A percentile compares a stretch with the other conserved stretches of the same genome.
These are phyloP conservation scores for Bolboschoenoplectus hybrid DNA, from an alignment of 202 grass and related monocot species.

Conservation along the genomic window DNA sequence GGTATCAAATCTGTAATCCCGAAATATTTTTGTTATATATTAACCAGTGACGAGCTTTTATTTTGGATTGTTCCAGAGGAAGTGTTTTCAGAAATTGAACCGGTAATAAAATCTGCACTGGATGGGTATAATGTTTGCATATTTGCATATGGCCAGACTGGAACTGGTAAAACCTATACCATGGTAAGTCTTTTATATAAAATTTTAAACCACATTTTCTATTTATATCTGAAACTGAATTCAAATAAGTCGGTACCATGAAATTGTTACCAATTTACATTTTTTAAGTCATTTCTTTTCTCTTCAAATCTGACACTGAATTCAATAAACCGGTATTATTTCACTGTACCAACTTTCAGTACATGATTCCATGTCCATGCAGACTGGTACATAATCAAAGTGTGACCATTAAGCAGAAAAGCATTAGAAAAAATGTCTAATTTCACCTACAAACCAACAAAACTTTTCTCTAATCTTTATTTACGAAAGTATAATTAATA, in stretches of 20 bases:
- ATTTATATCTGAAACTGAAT: neutral
- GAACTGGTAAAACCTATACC: constrained; percentile 95
- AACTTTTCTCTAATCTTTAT: constrained; percentile 23
- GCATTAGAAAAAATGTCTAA: constrained; percentile 32
- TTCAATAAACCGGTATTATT: neutral
- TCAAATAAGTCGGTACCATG: neutral
- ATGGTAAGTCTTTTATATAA: constrained; percentile 65
- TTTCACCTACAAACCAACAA: constrained; percentile 8
- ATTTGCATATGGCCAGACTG: constrained; percentile 96
- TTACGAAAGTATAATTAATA: neutral
- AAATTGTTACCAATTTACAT: neutral
- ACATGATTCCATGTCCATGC: neutral
- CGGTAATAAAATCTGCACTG: constrained; percentile 91
- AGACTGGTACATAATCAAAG: neutral
- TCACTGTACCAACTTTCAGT: constrained; percentile 12
- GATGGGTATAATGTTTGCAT: constrained; percentile 97
- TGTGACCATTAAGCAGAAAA: constrained; percentile 20
- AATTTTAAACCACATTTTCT: neutral
- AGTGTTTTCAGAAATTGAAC: constrained; percentile 90
- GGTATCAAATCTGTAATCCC: constrained; percentile 47
- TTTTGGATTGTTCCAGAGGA: constrained; percentile 57
- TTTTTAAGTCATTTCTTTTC: neutral
- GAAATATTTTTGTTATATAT: constrained; percentile 13
- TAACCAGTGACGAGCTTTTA: constrained; percentile 25
- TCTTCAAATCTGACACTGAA: neutral